Conservation (phyloP, 768 basidiomycete species). For the Mycena vulgaris region DNA sequence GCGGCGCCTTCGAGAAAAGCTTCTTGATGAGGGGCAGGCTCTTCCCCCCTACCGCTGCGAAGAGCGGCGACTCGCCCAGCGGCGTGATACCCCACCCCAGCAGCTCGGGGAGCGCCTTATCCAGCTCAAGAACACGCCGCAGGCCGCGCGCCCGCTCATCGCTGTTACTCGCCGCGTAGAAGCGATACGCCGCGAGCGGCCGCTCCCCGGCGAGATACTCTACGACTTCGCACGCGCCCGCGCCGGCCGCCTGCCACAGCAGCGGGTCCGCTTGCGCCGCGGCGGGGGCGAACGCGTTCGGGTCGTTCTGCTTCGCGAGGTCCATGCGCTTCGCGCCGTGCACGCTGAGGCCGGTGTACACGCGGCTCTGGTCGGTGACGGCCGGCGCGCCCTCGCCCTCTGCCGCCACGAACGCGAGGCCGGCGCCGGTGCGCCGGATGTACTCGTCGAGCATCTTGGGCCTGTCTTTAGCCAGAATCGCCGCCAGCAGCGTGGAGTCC, state of each 20-base stretch:
- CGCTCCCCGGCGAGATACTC: constrained; percentile 63
- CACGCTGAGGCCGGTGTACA: too few species aligned
- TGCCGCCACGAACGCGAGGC: constrained; percentile 34
- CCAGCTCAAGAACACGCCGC: too few species aligned
- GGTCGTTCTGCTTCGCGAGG: too few species aligned
- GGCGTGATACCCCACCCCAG: constrained; percentile 65
- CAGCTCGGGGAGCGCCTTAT: constrained; percentile 40
- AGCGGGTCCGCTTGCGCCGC: constrained; percentile 42
- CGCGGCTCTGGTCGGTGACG: too few species aligned
- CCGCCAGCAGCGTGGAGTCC: constrained; percentile 31
- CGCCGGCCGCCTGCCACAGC: constrained; percentile 60
- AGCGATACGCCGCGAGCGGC: constrained; percentile 65
- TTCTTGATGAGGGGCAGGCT: constrained; percentile 58
- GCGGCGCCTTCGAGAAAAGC: constrained; percentile 46
- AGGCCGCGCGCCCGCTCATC: constrained; percentile 60
- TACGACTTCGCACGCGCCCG: constrained; percentile 53
- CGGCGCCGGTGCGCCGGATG: constrained; percentile 66
- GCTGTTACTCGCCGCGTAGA: constrained; percentile 60
- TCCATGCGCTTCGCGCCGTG: too few species aligned
- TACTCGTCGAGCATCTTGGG: constrained; percentile 69
- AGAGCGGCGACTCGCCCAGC: constrained; percentile 67
- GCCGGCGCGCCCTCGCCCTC: too few species aligned
- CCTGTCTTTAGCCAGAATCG: constrained; percentile 58
- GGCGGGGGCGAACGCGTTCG: neutral
- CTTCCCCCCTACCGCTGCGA: constrained; percentile 57